Evolutionary conservation across 805 yeast species (phyloP).

Genomic region (Monosporozyma aerobia): DNA sequence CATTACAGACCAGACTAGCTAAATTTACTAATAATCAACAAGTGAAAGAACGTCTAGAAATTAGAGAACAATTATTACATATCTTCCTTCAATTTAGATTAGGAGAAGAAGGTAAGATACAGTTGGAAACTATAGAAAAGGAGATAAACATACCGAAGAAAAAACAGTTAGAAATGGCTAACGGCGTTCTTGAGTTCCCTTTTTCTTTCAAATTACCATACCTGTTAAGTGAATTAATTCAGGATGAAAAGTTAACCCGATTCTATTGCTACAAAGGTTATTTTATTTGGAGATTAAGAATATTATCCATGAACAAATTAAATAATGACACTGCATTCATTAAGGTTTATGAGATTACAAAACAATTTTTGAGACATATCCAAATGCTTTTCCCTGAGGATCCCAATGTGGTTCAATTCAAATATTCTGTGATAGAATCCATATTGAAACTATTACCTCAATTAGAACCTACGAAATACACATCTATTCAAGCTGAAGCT

Average conservation of each 20-base stretch:
- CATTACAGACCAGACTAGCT: conserved; percentile 8
- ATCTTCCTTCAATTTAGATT: conserved; percentile 22
- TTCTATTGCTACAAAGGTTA: conserved; percentile 17
- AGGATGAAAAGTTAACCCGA: conserved; percentile 12
- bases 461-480: conserved; percentile 4
- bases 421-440: conserved; percentile 13
- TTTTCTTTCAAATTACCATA: conserved; percentile 7
- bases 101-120: conserved; percentile 19
- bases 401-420: conserved; percentile 15
- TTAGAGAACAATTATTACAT: conserved; percentile 21
- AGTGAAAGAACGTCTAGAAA: conserved; percentile 8
- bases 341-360: conserved; percentile 10
- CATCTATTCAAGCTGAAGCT: conserved; percentile 18
- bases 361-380: conserved; percentile 12
- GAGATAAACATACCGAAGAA: conserved; percentile 5
- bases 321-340: conserved; percentile 5
- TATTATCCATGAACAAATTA: conserved; percentile 9
- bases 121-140: conserved; percentile 11
- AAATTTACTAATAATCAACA: conserved; percentile 1
- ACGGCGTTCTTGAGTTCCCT: conserved; percentile 19
- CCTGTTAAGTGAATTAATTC: conserved; percentile 10
- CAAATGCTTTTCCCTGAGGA: conserved; percentile 8
- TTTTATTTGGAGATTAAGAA: conserved; percentile 16
- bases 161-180: conserved; percentile 3
- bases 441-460: conserved; percentile 7